Conservation (phyloP, 805 yeast genomes). For the Pichia occidentalis region DNA sequence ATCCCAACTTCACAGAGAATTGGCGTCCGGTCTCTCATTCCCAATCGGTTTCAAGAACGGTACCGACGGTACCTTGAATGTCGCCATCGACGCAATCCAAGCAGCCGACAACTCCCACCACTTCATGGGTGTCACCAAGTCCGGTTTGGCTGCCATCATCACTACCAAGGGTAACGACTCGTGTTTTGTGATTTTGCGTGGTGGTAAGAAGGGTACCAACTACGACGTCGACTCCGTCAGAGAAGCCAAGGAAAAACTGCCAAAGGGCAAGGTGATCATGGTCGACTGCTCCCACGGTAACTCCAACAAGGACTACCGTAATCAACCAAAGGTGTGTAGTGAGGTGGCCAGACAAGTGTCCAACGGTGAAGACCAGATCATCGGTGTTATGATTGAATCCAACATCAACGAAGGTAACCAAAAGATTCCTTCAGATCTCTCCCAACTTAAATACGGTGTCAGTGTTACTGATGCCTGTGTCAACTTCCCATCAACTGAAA, state of each 20-base stretch:
- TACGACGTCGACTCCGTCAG: constrained; percentile 76
- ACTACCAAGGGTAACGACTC: constrained; percentile 93
- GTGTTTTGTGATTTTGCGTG: constrained; percentile 91
- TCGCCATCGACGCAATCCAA: constrained; percentile 89
- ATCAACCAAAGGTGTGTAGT: constrained; percentile 89
- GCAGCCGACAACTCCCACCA: constrained; percentile 92
- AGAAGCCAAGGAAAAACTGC: constrained; percentile 58
- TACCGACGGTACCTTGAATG: constrained; percentile 90
- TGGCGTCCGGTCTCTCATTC: constrained; percentile 97
- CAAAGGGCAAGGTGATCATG: constrained; percentile 59
- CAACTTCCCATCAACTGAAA: constrained; percentile 81
- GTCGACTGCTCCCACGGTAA: constrained; percentile 98
- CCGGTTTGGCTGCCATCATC: constrained; percentile 94
- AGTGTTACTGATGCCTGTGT: constrained; percentile 97
- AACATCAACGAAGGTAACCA: constrained; percentile 90
- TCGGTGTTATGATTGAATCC: constrained; percentile 95
- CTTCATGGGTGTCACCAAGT: constrained; percentile 95
- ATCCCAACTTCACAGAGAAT: constrained; percentile 95
- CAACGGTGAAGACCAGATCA: constrained; percentile 70
- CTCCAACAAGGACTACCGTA: constrained; percentile 86
- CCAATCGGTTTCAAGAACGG: constrained; percentile 98
- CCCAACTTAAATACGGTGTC: constrained; percentile 80
- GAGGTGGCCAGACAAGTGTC: constrained; percentile 77
- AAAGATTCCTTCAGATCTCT: constrained; percentile 56
- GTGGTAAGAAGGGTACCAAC: constrained; percentile 92